Base-by-base conservation (phyloP, 371 early-diverging fungal genomes). In the Conidiobolus incongruus region DNA sequence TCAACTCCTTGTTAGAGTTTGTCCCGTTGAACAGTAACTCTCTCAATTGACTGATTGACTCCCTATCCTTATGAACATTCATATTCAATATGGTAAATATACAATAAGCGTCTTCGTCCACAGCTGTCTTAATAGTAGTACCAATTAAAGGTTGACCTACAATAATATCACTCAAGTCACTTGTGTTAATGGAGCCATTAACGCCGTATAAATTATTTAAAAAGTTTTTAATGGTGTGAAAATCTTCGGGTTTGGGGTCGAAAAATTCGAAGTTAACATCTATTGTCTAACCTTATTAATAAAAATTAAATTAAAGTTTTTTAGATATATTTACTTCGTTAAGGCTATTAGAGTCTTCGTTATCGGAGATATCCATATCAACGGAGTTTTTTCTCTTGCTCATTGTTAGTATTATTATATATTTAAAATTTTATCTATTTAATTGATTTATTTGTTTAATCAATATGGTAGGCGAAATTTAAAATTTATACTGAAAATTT, bases 251-350 rank as follows among this genome's bases (percentile, higher is more conserved):
- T 45, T 76, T 70, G 15, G 85, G 81, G 44, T 84, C 84, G 60
- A 77, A 87, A 54, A 94, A 96, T 52, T 92, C 94, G 54, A 94
- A 93, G 49, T 91, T 89, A 11, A 94, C 87, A 46, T 92, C 72
- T 22, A 95, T 34, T 29, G n/a, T n/a, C n/a, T n/a, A n/a, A n/a
- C n/a, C n/a, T n/a, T n/a, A n/a, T n/a, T n/a, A n/a, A n/a, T n/a
- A n/a, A n/a, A n/a, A n/a, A n/a, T n/a, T n/a, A n/a, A n/a, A n/a
- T n/a, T n/a, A n/a, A n/a, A n/a, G n/a, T n/a, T n/a, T n/a, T n/a
- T n/a, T n/a, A n/a, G n/a, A n/a, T n/a, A n/a, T n/a, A n/a, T n/a
- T n/a, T n/a, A n/a, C n/a, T n/a, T n/a, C n/a, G n/a, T n/a, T n/a
- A n/a, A n/a, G n/a, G n/a, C n/a, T n/a, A n/a, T n/a, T n/a, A n/a